Base-by-base conservation (phyloP, 805 yeast species). In the Kazachstania viticola region DNA sequence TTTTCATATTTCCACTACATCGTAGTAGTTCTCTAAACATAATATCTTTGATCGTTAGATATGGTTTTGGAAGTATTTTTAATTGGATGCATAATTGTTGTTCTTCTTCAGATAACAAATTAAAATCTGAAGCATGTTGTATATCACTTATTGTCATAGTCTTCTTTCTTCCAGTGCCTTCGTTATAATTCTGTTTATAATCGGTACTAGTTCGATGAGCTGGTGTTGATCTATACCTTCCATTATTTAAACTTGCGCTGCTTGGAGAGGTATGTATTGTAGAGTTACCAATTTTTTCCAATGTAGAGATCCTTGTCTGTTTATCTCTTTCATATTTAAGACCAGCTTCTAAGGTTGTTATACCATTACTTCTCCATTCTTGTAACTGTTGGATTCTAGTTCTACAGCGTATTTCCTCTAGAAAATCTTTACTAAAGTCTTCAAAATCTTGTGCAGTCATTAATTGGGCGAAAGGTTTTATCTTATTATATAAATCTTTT, bases 311-410 rank as follows among this genome's bases (percentile, higher is more conserved):
- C 33, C 94, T 67, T 23, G 71, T 68, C 27, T 75, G 64, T 53
- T 83, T 83, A 53, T 93, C 98, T 52, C 83, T 80, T 51, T 91
- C 98, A 53, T 74, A 91, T 53, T 76, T 80, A 21, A 65, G 58
- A 4, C 97, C 98, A 30, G 72, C 79, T 38, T 87, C 95, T 27
- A 83, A 45, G 0, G 83, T 73, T 3, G 85, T 79, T 30, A 91
- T 71, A 4, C 99, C 99, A 53, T 83, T 79, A 30, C 76, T 69
- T 40, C 99, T 71, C 84, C 95, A 93, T 49, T 79, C 88, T 56
- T 91, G 98, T 19, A 93, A 61, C 56, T 85, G 95, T 32, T 79
- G 80, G 30, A 91, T 85, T 40, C 93, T 71, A 23, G 76, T 69
- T 35, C 96, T 67, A 42, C 82, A 75, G 44, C 74, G 75, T 31